A percentile compares a stretch with the other conserved stretches of the same genome.
phyloP scores from a whole-genome alignment of 495 filamentous ascomycete genomes.

The Astrothelium macrocarpum region DNA sequence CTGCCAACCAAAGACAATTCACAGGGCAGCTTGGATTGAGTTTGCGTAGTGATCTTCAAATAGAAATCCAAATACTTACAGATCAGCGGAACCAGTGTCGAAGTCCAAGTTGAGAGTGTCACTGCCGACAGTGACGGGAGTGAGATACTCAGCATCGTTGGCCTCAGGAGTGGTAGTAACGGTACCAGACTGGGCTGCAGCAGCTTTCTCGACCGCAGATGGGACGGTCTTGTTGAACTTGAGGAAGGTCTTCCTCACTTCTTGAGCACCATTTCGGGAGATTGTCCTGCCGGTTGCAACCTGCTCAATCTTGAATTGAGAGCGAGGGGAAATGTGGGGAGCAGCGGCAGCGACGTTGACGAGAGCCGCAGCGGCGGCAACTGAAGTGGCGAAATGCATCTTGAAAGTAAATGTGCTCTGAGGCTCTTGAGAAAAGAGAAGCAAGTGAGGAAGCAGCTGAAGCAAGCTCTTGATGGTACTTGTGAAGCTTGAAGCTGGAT shows the following conservation, averaged over 20 bases:
- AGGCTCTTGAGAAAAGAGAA: not conserved
- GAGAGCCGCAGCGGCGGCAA: constrained; percentile 18
- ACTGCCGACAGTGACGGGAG: constrained; percentile 55
- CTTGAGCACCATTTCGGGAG: constrained; percentile 13
- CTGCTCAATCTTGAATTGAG: constrained; percentile 18
- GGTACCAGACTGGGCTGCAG: constrained; percentile 17
- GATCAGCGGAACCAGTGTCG: constrained; percentile 68
- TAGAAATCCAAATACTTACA: constrained; percentile 40
- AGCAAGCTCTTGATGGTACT: constrained; percentile 1
- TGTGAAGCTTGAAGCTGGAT: not conserved
- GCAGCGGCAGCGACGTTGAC: constrained; percentile 9
- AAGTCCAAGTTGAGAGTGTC: constrained; percentile 58
- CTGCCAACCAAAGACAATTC: not conserved
- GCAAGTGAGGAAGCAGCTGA: not conserved
- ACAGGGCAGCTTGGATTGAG: not conserved
- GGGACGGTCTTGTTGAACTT: constrained; percentile 20
- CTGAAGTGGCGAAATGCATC: constrained; percentile 13
- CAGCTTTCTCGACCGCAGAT: constrained; percentile 13
- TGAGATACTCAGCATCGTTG: constrained; percentile 56
- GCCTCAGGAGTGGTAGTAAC: constrained; percentile 38
- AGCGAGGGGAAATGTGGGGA: constrained; percentile 2
- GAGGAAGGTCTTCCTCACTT: constrained; percentile 20
- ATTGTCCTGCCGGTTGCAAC: constrained; percentile 17
- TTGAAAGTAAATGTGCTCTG: not conserved
- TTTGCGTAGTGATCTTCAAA: not conserved